Percentiles rank a stretch among this genome's conserved stretches.
Conservation (phyloP, 2,329 filamentous ascomycete genomes). For the Exophiala dermatitidis region DNA sequence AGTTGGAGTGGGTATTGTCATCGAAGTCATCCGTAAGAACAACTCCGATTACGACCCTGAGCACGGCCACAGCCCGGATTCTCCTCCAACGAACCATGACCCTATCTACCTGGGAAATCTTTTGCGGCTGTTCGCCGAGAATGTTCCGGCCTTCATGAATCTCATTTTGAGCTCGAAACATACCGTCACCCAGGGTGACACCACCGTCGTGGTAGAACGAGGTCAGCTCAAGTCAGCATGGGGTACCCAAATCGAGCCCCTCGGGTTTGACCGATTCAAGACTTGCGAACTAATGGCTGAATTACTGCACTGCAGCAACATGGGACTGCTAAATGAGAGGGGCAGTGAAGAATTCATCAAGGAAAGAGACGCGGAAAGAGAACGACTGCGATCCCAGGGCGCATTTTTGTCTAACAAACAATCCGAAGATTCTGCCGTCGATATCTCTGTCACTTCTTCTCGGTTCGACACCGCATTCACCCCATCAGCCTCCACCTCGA, state of each 20-base stretch:
- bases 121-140: constrained; percentile 77
- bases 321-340: constrained; percentile 87
- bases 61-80: constrained; percentile 70
- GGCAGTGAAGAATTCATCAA: constrained; percentile 83
- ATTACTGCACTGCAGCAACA: constrained; percentile 94
- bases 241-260: constrained; percentile 80
- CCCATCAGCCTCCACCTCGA: constrained; percentile 41
- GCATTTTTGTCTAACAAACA: constrained; percentile 49
- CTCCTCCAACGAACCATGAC: constrained; percentile 74
- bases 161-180: constrained; percentile 70
- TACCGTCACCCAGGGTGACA: constrained; percentile 50
- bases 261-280: constrained; percentile 97
- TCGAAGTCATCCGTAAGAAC: constrained; percentile 98
- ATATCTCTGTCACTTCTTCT: constrained; percentile 46
- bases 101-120: constrained; percentile 93
- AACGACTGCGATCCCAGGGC: constrained; percentile 69
- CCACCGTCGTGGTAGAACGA: constrained; percentile 57
- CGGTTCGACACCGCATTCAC: constrained; percentile 36
- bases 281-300: constrained; percentile 99
- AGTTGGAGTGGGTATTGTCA: constrained; percentile 93
- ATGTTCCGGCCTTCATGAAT: constrained; percentile 89
- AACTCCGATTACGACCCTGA: constrained; percentile 98
- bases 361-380: constrained; percentile 70
- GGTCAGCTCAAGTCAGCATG: constrained; percentile 78
- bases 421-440: constrained; percentile 47